phyloP scores from a whole-genome alignment of 345 rosid genomes.

The Litchi chinensis region DNA sequence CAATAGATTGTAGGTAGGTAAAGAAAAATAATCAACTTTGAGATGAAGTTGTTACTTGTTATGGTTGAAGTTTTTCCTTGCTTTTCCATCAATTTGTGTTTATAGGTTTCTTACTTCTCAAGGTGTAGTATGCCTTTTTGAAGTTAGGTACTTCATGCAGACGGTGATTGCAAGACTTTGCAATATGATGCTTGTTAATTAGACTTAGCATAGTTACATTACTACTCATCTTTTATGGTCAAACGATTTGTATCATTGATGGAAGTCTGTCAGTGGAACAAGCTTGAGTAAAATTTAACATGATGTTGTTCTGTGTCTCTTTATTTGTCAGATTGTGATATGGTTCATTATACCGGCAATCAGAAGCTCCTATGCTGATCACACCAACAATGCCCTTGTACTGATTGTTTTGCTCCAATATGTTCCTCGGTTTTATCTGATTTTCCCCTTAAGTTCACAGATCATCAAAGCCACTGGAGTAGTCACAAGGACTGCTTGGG shows the following conservation, averaged over 20 bases:
- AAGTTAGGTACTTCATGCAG: not conserved
- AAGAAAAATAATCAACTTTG: not conserved
- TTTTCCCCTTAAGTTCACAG: conserved; percentile 72
- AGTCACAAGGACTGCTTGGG: conserved; percentile 91
- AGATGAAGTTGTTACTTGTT: not conserved
- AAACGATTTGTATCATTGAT: not conserved
- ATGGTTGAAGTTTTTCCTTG: not conserved
- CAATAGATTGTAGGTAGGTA: not conserved
- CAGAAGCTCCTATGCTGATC: conserved; percentile 63
- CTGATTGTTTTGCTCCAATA: conserved; percentile 83
- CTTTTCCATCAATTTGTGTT: not conserved
- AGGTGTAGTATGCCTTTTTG: not conserved
- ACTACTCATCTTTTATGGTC: not conserved
- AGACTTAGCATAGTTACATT: not conserved
- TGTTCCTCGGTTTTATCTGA: conserved; percentile 68
- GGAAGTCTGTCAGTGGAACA: not conserved
- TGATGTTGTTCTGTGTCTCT: not conserved
- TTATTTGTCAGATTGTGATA: conserved; percentile 67
- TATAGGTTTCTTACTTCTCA: no score
- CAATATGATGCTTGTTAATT: not conserved
- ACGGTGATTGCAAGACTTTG: not conserved
- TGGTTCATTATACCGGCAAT: conserved; percentile 75
- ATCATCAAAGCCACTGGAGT: conserved; percentile 76
- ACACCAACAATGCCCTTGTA: conserved; percentile 74
- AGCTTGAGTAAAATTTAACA: not conserved